These are phyloP conservation scores for Teunomyces stri DNA, from an alignment of 805 yeast species.

Conservation along the genomic window DNA sequence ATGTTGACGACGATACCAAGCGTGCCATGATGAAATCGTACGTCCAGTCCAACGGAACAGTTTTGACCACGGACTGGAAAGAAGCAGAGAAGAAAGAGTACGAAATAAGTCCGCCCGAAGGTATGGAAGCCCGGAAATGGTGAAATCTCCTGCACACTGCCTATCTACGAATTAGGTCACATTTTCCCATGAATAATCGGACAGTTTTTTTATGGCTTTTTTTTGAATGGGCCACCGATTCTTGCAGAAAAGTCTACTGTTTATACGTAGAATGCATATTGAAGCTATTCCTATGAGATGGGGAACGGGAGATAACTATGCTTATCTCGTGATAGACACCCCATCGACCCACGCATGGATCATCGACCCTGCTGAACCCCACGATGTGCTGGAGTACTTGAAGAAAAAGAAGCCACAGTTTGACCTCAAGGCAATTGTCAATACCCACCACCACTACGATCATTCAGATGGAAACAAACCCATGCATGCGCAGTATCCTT, in stretches of 20 bases:
- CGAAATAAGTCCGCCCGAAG: conserved; percentile 73
- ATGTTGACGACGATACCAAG: conserved; percentile 81
- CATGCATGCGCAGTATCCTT: conserved; percentile 40
- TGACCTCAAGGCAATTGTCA: conserved; percentile 73
- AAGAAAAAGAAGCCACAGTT: conserved; percentile 38
- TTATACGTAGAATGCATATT: conserved; percentile 68
- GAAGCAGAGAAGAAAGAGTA: conserved; percentile 70
- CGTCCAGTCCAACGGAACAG: conserved; percentile 91
- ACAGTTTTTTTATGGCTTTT: background rate
- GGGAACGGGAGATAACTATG: conserved; percentile 90
- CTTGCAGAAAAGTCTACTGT: background rate
- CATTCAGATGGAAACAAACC: conserved; percentile 83
- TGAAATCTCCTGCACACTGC: background rate
- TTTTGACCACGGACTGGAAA: conserved; percentile 89
- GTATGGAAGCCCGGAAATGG: conserved; percentile 61
- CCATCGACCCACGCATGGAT: conserved; percentile 69
- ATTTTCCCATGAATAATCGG: background rate
- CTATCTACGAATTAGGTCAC: background rate
- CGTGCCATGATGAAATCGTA: conserved; percentile 97
- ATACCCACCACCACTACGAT: conserved; percentile 96
- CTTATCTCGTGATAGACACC: conserved; percentile 74
- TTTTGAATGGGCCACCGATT: background rate
- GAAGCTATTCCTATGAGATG: conserved; percentile 88
- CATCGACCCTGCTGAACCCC: conserved; percentile 90
- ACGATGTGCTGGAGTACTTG: conserved; percentile 51